A percentile compares a stretch with the other conserved stretches of the same genome.
phyloP scores from a whole-genome alignment of 768 basidiomycete genomes.

The Auriculariales sp. region DNA sequence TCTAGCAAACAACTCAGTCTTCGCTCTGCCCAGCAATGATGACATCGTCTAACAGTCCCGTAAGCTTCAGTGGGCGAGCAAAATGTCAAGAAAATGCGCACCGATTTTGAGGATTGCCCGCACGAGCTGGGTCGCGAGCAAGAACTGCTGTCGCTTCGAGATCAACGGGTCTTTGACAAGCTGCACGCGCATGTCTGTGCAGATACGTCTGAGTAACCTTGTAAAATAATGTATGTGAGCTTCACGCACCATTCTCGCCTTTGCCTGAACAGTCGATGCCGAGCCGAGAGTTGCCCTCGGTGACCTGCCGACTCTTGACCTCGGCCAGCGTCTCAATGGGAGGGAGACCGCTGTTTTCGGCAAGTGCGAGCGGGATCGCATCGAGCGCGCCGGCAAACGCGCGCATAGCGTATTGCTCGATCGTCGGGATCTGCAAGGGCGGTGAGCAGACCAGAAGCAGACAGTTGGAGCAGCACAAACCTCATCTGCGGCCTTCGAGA shows the following conservation, averaged over 20 bases:
- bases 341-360: conserved; percentile 92
- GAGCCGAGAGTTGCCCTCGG: conserved; percentile 66
- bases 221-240: background rate
- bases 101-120: conserved; percentile 82
- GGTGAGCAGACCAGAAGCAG: conserved; percentile 3
- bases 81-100: conserved; percentile 19
- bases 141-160: conserved; percentile 92
- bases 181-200: conserved; percentile 89
- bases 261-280: conserved; percentile 87
- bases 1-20: too few species aligned
- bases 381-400: conserved; percentile 96
- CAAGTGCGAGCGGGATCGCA: conserved; percentile 86
- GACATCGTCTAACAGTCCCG: conserved; percentile 48
- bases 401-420: conserved; percentile 99
- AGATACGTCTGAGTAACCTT: background rate
- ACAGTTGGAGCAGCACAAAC: conserved; percentile 24
- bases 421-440: conserved; percentile 62
- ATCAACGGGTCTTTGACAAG: conserved; percentile 96
- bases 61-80: background rate
- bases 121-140: conserved; percentile 91
- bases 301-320: conserved; percentile 85
- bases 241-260: conserved; percentile 65
- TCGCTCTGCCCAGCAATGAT: conserved; percentile 59
- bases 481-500: conserved; percentile 88
- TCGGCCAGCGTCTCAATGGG: conserved; percentile 96